These are phyloP conservation scores for Scytalidium sp. DNA, from an alignment of 2,329 filamentous ascomycete genomes.

Conservation along the genomic window DNA sequence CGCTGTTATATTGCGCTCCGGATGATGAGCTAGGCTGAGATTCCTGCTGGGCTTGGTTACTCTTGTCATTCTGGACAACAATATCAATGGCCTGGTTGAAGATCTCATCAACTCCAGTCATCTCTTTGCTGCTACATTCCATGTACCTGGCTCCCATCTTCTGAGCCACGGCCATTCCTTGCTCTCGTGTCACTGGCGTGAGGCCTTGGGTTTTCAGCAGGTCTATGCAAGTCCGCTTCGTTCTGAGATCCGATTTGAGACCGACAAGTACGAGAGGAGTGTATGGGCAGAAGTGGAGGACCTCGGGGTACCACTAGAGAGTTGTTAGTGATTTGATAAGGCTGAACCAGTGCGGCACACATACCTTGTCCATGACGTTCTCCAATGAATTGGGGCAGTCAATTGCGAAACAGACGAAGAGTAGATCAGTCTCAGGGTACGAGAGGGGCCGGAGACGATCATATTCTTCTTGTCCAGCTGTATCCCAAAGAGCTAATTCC, in stretches of 20 bases:
- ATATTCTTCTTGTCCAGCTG: conserved; percentile 97
- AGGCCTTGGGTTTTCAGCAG: conserved; percentile 97
- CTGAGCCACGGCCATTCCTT: conserved; percentile 81
- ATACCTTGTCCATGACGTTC: conserved; percentile 98
- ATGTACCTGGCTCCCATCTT: conserved; percentile 96
- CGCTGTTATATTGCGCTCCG: conserved; percentile 34
- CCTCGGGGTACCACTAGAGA: conserved; percentile 93
- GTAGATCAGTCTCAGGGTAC: conserved; percentile 95
- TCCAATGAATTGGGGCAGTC: conserved; percentile 98
- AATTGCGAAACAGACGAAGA: conserved; percentile 99
- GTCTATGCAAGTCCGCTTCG: conserved; percentile 95
- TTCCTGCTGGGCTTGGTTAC: conserved; percentile 38
- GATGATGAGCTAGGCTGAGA: conserved; percentile 8
- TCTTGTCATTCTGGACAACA: conserved; percentile 77
- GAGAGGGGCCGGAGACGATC: conserved; percentile 92
- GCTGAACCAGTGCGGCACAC: conserved; percentile 15
- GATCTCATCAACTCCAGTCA: conserved; percentile 93
- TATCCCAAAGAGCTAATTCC: conserved; percentile 97
- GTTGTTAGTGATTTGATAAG: conserved; percentile 4
- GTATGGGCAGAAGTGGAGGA: conserved; percentile 97
- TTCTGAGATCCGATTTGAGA: conserved; percentile 93
- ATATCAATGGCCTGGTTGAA: conserved; percentile 90
- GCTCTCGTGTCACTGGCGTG: conserved; percentile 88
- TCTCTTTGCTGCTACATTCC: conserved; percentile 98
- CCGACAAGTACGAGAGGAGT: conserved; percentile 94